Conservation (phyloP, 352 stramenopile genomes). For the Phytophthora agathidicida region DNA sequence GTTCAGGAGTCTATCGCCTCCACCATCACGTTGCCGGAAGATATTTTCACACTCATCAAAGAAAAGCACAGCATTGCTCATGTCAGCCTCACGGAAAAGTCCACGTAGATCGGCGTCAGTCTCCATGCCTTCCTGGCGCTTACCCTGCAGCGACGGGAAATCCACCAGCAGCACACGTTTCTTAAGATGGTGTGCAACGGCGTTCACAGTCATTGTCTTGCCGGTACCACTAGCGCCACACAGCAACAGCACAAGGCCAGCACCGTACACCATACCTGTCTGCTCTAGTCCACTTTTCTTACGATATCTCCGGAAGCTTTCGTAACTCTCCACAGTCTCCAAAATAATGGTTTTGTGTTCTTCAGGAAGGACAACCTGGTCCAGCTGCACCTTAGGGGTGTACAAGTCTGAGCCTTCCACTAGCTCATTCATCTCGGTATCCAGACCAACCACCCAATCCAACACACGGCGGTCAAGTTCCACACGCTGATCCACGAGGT, state of each 20-base stretch:
- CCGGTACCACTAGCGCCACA: constrained; percentile 87
- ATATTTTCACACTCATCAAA: constrained; percentile 92
- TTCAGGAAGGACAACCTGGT: constrained; percentile 86
- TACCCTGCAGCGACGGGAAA: constrained; percentile 86
- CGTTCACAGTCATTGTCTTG: constrained; percentile 93
- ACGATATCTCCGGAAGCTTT: constrained; percentile 77
- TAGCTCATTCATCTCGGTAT: constrained; percentile 91
- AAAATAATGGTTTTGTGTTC: constrained; percentile 86
- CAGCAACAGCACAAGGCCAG: constrained; percentile 79
- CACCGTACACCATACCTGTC: constrained; percentile 74
- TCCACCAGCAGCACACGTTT: constrained; percentile 91
- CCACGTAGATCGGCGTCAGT: constrained; percentile 82
- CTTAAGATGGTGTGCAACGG: constrained; percentile 82
- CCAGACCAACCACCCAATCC: constrained; percentile 87
- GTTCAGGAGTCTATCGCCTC: constrained; percentile 80
- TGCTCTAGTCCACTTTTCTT: constrained; percentile 84
- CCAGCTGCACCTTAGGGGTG: constrained; percentile 79
- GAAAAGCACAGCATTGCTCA: constrained; percentile 91
- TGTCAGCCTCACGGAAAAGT: constrained; percentile 87
- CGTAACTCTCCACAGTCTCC: constrained; percentile 84
- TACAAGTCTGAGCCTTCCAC: constrained; percentile 91
- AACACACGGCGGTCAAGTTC: constrained; percentile 86
- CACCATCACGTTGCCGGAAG: constrained; percentile 85
- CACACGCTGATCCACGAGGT: constrained; percentile 88
- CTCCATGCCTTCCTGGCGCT: constrained; percentile 77